Conservation (phyloP, 257 asterid species). For the Solanum sparsipilum region DNA sequence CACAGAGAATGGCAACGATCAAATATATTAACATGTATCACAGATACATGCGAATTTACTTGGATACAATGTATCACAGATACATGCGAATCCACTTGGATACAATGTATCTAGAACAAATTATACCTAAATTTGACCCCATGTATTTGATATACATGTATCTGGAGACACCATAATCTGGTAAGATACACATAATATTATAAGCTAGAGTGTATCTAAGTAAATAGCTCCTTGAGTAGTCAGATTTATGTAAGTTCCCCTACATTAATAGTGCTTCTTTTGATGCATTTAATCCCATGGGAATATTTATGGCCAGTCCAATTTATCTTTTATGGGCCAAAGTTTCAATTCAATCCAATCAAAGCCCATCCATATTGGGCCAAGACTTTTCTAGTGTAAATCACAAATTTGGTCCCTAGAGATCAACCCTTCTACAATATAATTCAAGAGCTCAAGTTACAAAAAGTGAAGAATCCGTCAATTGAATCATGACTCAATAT, state of each 20-base stretch:
- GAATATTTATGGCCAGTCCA: background rate
- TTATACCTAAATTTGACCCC: too few species aligned
- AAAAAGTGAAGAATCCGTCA: background rate
- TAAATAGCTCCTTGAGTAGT: too few species aligned
- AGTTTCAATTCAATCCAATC: background rate
- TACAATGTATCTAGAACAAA: too few species aligned
- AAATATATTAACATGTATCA: too few species aligned
- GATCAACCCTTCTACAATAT: background rate
- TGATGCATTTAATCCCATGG: background rate
- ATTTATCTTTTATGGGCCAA: background rate
- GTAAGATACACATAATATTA: too few species aligned
- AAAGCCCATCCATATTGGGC: background rate
- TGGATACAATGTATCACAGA: too few species aligned
- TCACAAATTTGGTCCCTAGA: background rate
- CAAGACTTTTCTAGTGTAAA: background rate
- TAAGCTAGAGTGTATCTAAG: too few species aligned
- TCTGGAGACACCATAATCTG: too few species aligned
- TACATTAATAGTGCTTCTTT: background rate
- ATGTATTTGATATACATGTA: too few species aligned
- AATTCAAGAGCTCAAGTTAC: background rate
- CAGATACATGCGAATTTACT: too few species aligned
- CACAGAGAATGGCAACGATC: background rate
- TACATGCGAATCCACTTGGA: too few species aligned
- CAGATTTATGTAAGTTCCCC: too few species aligned
- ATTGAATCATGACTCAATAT: slow-evolving; percentile 1